Conservation (phyloP, 2,329 filamentous ascomycete genomes). For the Leptographium wingfieldii region DNA sequence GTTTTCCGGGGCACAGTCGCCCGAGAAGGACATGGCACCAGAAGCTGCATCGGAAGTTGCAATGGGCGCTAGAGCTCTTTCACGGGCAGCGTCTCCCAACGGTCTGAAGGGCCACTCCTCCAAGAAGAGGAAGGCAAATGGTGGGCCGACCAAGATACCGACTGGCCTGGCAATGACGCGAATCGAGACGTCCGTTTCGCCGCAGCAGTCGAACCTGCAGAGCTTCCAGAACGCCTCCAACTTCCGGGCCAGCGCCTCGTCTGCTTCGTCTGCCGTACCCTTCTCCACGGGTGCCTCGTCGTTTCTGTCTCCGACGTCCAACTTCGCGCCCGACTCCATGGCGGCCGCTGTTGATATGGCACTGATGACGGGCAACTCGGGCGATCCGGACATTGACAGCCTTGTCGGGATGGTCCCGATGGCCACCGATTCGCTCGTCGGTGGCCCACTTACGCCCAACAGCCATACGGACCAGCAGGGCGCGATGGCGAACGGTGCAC, state of each 20-base stretch:
- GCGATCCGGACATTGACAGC: constrained; percentile 12
- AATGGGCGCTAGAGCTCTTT: constrained; percentile 42
- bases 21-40: constrained; percentile 19
- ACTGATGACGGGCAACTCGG: constrained; percentile 9
- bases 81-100: constrained; percentile 60
- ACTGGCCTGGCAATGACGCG: constrained; percentile 70
- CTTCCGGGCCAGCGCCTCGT: constrained; percentile 16
- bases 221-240: constrained; percentile 17
- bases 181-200: constrained; percentile 44
- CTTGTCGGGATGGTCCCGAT: constrained; percentile 12
- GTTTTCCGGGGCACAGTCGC: constrained; percentile 2
- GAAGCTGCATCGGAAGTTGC: neutral
- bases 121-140: constrained; percentile 75
- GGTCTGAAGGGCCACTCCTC: constrained; percentile 50
- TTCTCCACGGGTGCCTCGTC: constrained; percentile 35
- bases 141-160: constrained; percentile 50
- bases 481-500: constrained; percentile 42
- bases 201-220: constrained; percentile 25
- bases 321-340: constrained; percentile 13
- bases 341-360: constrained; percentile 13
- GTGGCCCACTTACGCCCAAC: constrained; percentile 54
- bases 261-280: constrained; percentile 34
- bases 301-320: constrained; percentile 25
- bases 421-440: neutral
- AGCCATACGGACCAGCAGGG: constrained; percentile 45